Evolutionary conservation across 805 yeast genomes (phyloP).

Genomic region (Nakazawaea molendinolei): DNA sequence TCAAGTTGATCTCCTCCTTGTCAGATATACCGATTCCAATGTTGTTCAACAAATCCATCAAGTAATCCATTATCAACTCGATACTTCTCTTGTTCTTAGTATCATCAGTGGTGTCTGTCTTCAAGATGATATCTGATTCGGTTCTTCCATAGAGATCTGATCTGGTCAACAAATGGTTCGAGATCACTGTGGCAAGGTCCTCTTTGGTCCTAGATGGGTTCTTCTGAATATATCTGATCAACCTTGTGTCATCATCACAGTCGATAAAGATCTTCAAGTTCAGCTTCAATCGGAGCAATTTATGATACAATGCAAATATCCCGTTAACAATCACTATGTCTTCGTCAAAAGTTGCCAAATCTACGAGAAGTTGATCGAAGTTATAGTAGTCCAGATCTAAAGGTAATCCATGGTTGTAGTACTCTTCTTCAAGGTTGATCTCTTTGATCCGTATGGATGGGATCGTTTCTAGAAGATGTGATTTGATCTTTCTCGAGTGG

Average conservation of each 20-base stretch:
- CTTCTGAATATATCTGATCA: conserved; percentile 67
- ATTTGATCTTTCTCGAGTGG: conserved; percentile 23
- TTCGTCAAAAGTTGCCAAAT: conserved; percentile 11
- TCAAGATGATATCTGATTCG: conserved; percentile 11
- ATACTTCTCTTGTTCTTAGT: conserved; percentile 7
- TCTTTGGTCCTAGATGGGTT: conserved; percentile 1
- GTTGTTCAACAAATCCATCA: conserved; percentile 5
- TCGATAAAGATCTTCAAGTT: conserved; percentile 70
- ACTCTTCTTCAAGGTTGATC: conserved; percentile 19
- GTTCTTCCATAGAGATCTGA: conserved; percentile 9
- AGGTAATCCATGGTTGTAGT: conserved; percentile 23
- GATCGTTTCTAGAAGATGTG: conserved; percentile 16
- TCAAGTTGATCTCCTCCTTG: conserved; percentile 10
- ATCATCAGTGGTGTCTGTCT: conserved; percentile 8
- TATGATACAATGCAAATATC: conserved; percentile 69
- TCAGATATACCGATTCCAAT: conserved; percentile 1
- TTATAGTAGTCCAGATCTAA: conserved; percentile 32
- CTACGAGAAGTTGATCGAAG: conserved; percentile 17
- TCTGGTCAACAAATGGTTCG: conserved; percentile 9
- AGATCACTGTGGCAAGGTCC: conserved; percentile 4
- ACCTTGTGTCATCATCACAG: conserved; percentile 77
- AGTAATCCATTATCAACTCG: conserved; percentile 10
- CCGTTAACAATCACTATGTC: conserved; percentile 60
- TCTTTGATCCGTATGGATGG: conserved; percentile 14
- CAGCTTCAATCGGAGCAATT: conserved; percentile 45